Base-by-base conservation (phyloP, 169 alveolate genomes). In the Plasmodium adleri region DNA sequence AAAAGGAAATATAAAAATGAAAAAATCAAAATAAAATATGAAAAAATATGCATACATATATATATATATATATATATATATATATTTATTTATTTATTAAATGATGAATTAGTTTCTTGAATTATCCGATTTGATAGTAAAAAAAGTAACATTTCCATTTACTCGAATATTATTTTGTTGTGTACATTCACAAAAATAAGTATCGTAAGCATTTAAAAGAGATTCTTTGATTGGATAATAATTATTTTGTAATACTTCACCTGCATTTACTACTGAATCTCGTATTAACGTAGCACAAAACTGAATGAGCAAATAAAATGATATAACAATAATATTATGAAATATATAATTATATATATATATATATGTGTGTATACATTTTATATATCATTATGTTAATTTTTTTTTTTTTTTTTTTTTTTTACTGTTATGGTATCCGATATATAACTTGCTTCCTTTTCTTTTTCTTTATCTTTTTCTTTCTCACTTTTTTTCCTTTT, bases 211-310 rank as follows among this genome's bases (percentile, higher is more conserved):
- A 17, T 66, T 78, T 70, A 78, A 17, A 13, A 78, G 17, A 24
- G 89, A 78, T 24, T 78, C 89, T 47, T 78, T 78, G 24, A 78
- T 78, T 6, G 89, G 89, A 28, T 78, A 78, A 20, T 78, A 78
- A 22, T 78, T 78, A 45, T 66, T 78, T 58, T 78, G 89, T 64
- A 78, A 22, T 20, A 71, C 50, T 58, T 78, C 89, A 7, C 78
- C 70, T 78, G 74, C 89, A 60, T 12, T 50, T 13, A 39, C 39
- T 76, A 78, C 67, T 39, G 89, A 78, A 28, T 78, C 89, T 47
- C 89, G 68, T 22, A 78, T 60, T 1, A 78, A 15, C 8, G 89
- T 78, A 17, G 78, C 89, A 47, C 89, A 78, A 56, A 64, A 50
- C 89, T 78, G 67, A 32, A 22, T 0, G 26, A 24, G 26, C 17